Conservation (phyloP, 371 early-diverging fungal genomes). For the Capillidium rhysosporum region DNA sequence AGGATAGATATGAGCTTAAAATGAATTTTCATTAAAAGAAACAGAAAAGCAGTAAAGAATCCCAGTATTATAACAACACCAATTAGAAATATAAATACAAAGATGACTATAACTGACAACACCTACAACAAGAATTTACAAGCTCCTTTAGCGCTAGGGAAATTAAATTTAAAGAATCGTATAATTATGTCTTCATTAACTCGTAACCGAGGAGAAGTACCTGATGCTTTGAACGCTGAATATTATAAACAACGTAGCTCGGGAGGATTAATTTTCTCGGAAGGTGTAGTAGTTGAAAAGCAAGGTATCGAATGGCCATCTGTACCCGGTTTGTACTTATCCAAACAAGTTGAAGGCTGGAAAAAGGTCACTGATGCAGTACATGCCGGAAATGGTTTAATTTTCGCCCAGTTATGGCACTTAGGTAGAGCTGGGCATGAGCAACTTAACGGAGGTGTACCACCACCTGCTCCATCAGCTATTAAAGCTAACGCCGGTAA, state of each 20-base stretch:
- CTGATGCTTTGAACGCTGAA: conserved; percentile 19
- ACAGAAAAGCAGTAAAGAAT: no score
- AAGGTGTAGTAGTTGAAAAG: conserved; percentile 23
- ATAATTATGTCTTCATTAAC: conserved; percentile 28
- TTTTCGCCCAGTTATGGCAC: conserved; percentile 24
- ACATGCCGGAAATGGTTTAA: conserved; percentile 19
- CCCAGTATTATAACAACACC: no score
- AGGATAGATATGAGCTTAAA: no score
- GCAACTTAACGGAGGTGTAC: neutral
- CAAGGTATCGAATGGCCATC: conserved; percentile 16
- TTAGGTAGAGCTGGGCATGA: conserved; percentile 8
- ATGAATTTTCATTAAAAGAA: no score
- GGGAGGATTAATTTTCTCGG: conserved; percentile 27
- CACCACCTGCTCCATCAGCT: neutral
- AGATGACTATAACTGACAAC: no score
- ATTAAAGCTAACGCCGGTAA: neutral
- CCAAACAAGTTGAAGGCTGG: conserved; percentile 28
- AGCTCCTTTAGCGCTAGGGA: neutral
- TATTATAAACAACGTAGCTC: conserved; percentile 35
- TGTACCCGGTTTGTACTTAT: conserved; percentile 19
- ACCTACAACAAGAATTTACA: neutral
- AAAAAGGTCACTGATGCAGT: conserved; percentile 19
- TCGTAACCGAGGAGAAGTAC: conserved; percentile 17
- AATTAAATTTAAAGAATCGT: conserved; percentile 8
- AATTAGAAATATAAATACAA: no score